Evolutionary conservation across 2,329 filamentous ascomycete genomes (phyloP), one percentile per base, ranked within the genome.

Genomic region (Neonectria neomacrospora): DNA sequence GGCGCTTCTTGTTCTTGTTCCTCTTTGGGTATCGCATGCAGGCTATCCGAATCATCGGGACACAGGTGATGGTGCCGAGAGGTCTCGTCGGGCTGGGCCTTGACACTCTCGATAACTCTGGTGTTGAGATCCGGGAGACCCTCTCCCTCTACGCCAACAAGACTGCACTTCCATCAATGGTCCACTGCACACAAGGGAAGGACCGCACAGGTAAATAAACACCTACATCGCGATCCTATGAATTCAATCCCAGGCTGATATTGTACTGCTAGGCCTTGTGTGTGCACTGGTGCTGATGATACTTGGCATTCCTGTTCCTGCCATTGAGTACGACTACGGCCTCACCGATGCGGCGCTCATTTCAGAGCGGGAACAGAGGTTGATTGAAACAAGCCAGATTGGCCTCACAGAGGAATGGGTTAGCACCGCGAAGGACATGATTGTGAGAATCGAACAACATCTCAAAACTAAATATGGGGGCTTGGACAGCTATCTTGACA

Each of bases 111-210:
- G 88, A 91, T 68, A 83, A 88, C 58, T 93, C 90, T 55, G 86
- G 85, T 0, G 75, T 79, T 1, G 90, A 92, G 73, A 84, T 93
- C 18, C 82, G 82, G 23, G 64, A 76, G 53, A 71, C 72, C 7
- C 66, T 80, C 37, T 67, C 65, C 9, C 61, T 78, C 1, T 79
- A 77, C 54, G 67, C 75, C 5, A 56, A 58, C 8, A 23, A 64
- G 2, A 69, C 76, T 0, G 82, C 82, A 16, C 88, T 89, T 66
- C 93, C 93, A 0, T 77, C 89, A 1, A 75, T 97, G 8, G 80
- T 96, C 2, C 93, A 97, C 77, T 97, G 94, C 77, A 96, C 93
- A 1, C 93, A 96, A 73, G 94, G 94, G 61, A 97, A 97, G 75
- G 94, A 97, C 74, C 86, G 94, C 2, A 80, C 79, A 58, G 77